Percentiles rank a stretch among this genome's conserved stretches.
These are phyloP conservation scores for Solanum commersonii DNA, from an alignment of 257 asterid genomes.

Conservation along the genomic window DNA sequence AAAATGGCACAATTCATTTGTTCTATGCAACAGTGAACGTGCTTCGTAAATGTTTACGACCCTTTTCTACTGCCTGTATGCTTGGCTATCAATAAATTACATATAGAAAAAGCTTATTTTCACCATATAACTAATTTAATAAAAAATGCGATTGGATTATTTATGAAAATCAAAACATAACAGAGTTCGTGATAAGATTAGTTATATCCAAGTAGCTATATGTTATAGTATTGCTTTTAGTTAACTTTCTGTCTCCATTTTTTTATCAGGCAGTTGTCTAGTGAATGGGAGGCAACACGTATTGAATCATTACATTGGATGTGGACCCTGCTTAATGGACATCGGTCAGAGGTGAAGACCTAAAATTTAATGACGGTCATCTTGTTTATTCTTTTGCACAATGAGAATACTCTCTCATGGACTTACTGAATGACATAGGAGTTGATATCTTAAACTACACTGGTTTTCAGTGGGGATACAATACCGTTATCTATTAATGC, in stretches of 20 bases:
- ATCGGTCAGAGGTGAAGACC: constrained; percentile 59
- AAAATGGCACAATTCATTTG: not conserved
- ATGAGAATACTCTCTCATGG: not conserved
- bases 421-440: not conserved
- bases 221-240: not conserved
- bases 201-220: not conserved
- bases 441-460: not conserved
- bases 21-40: not conserved
- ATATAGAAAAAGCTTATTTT: not conserved
- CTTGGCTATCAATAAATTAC: not conserved
- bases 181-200: not conserved
- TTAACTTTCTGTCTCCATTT: not conserved
- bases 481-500: not conserved
- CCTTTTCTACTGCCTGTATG: not conserved
- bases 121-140: not conserved
- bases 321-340: constrained; percentile 58
- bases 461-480: not conserved
- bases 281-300: constrained; percentile 98
- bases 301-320: constrained; percentile 98
- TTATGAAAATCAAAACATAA: not conserved
- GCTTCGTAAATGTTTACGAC: not conserved
- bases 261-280: constrained; percentile 67
- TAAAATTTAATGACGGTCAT: not conserved
- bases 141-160: not conserved
- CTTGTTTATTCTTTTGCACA: not conserved